phyloP scores from a whole-genome alignment of 495 filamentous ascomycete genomes.

The Niebla homalea region DNA sequence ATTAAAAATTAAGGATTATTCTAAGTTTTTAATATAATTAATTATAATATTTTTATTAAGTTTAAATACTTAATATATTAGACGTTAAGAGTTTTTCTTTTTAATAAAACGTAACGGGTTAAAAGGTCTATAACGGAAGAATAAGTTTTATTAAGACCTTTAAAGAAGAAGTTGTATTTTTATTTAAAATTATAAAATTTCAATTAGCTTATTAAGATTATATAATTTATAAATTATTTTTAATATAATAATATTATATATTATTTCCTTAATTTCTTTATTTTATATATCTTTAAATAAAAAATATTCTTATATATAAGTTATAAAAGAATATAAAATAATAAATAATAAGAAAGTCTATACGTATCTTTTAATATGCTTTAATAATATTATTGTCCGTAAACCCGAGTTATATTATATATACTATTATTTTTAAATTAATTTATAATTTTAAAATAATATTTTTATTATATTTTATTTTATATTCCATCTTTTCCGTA shows the following conservation, averaged over 20 bases:
- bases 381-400: too few species aligned
- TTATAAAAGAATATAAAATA: background rate
- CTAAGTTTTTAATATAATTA: too few species aligned
- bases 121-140: background rate
- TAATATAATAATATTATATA: too few species aligned
- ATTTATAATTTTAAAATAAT: slow-evolving; percentile 1
- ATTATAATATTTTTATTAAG: background rate
- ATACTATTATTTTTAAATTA: slow-evolving; percentile 3
- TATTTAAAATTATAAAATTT: background rate
- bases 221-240: too few species aligned
- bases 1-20: too few species aligned
- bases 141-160: too few species aligned
- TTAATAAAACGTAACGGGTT: background rate
- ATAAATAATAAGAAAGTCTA: background rate
- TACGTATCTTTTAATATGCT: too few species aligned
- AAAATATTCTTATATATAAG: background rate
- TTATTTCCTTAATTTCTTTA: too few species aligned
- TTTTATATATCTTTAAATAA: background rate
- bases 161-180: background rate
- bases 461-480: background rate
- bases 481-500: too few species aligned
- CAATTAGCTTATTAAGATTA: background rate
- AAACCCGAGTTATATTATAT: slow-evolving; percentile 1
- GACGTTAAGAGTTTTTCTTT: background rate
- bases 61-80: background rate